Base-by-base conservation (phyloP, 2,329 filamentous ascomycete genomes). In the Aureobasidium sp. region DNA sequence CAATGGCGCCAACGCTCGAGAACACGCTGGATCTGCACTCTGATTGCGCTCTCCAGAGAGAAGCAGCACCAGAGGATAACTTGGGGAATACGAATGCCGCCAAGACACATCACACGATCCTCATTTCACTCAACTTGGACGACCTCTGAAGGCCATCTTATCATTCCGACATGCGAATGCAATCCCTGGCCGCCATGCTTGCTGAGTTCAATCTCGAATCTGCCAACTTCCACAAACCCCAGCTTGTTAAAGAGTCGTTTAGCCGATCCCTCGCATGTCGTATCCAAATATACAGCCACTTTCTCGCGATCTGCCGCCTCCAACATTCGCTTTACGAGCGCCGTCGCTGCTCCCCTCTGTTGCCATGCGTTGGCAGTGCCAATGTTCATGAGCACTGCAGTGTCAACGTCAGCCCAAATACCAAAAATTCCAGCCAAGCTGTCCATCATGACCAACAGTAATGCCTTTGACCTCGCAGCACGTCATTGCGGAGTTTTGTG, bases 351-450 rank as follows among this genome's bases (percentile, higher is more conserved):
- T 19, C 51, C 51, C 17, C 25, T 45, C 17, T 40, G 40, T 3
- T 37, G 51, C 8, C 16, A 39, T 12, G 32, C 24, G 6, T 24
- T 25, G 4, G 34, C 19, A 1, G 51, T 53, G 6, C 40, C 51
- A 6, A 53, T 41, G 10, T 53, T 47, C 41, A 47, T 40, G 17
- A 53, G 51, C 8, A 53, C 50, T 53, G 29, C 17, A 12, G 29
- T 32, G 29, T 25, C 12, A 7, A 16, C 24, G 21, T 49, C 34
- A 49, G 45, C 34, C 12, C 4, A 10, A 30, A 41, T 39, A 32
- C 17, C 25, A 21, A 16, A 2, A 10, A 10, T 12, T 5, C 4
- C n/a, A 19, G 21, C 10, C 3, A 6, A 30, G 19, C 14, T 11
- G 14, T 4, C 11, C 2, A 19, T 11, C 5, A 3, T 14, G 3